These are phyloP conservation scores for Pythium phragmiticola DNA, from an alignment of 352 stramenopile species.

Conservation along the genomic window DNA sequence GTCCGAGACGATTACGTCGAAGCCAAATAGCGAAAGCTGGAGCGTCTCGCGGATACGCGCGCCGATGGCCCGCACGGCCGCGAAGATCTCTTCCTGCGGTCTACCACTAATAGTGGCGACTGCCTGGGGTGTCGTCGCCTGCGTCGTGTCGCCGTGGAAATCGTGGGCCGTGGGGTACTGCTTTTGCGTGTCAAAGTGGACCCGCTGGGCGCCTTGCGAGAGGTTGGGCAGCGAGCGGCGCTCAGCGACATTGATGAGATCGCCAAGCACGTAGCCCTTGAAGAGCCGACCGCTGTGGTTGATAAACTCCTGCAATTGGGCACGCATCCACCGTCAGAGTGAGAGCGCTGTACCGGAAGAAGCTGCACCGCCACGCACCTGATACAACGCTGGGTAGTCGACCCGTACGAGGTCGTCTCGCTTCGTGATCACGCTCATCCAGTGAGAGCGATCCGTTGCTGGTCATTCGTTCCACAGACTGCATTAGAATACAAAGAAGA, in stretches of 20 bases:
- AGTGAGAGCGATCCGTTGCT: conserved; percentile 80
- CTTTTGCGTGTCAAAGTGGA: conserved; percentile 84
- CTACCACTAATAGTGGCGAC: not conserved
- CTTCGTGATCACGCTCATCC: conserved; percentile 82
- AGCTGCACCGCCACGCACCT: conserved; percentile 32
- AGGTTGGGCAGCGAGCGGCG: conserved; percentile 76
- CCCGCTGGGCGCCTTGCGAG: conserved; percentile 38
- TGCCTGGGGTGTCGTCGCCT: not conserved
- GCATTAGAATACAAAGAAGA: not conserved
- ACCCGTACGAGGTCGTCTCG: conserved; percentile 54
- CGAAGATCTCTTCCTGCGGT: conserved; percentile 56
- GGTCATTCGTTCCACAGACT: not conserved
- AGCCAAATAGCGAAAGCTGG: conserved; percentile 76
- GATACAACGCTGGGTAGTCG: conserved; percentile 61
- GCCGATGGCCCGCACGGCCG: conserved; percentile 56
- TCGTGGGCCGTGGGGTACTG: conserved; percentile 67
- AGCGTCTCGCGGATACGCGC: conserved; percentile 59
- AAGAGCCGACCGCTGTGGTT: conserved; percentile 80
- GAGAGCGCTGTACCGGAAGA: not conserved
- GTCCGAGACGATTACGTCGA: conserved; percentile 81
- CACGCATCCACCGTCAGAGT: not conserved
- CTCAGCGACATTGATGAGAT: conserved; percentile 75
- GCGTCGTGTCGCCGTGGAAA: conserved; percentile 35
- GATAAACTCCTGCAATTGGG: conserved; percentile 61
- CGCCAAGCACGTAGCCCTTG: conserved; percentile 82